Conservation (phyloP, 2,329 filamentous ascomycete genomes). For the Paramyrothecium sp. region DNA sequence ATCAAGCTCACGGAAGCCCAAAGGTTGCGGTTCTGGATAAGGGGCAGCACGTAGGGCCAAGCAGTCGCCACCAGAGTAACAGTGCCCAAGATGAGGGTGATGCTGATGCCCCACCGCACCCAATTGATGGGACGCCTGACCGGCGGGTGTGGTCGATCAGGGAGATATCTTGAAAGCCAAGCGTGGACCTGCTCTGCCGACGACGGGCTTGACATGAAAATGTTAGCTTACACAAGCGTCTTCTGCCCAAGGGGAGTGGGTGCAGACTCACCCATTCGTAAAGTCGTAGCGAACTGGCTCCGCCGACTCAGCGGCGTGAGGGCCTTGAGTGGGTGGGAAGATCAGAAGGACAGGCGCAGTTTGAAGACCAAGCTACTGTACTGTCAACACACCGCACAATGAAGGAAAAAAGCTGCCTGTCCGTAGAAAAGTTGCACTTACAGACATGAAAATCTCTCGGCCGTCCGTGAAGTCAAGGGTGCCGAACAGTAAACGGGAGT, state of each 20-base stretch:
- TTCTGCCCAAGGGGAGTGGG: not conserved
- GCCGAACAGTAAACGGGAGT: conserved; percentile 73
- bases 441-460: conserved; percentile 81
- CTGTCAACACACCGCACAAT: not conserved
- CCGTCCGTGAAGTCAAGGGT: conserved; percentile 88
- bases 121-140: conserved; percentile 87
- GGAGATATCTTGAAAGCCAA: conserved; percentile 78
- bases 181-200: conserved; percentile 74
- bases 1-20: conserved; percentile 93
- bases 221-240: not conserved
- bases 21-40: conserved; percentile 86
- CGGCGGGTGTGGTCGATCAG: conserved; percentile 74
- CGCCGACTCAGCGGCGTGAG: conserved; percentile 67
- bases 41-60: conserved; percentile 75
- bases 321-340: conserved; percentile 82
- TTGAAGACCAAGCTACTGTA: conserved; percentile 79
- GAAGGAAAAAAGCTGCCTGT: not conserved
- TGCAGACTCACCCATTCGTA: conserved; percentile 62
- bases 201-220: conserved; percentile 52
- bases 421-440: conserved; percentile 37
- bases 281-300: conserved; percentile 85
- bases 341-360: conserved; percentile 88
- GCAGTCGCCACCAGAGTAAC: conserved; percentile 69
- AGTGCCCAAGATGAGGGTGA: conserved; percentile 67
- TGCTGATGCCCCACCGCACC: conserved; percentile 66